Base-by-base conservation (phyloP, 2,329 filamentous ascomycete genomes). In the Graphilbum ipis-grandicollis region DNA sequence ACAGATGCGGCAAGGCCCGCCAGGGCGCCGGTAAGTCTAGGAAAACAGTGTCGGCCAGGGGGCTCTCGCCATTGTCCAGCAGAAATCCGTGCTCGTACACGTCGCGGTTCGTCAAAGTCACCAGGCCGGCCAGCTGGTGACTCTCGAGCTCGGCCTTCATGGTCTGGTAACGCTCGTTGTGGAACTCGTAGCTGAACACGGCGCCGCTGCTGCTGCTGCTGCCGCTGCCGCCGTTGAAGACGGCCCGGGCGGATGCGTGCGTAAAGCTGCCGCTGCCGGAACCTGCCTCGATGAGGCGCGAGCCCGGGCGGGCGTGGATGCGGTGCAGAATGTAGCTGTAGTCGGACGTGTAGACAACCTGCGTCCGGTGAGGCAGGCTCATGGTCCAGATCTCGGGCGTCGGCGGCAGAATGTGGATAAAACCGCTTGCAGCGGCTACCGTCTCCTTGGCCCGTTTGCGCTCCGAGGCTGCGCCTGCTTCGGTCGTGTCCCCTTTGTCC, bases 291-390 rank as follows among this genome's bases (percentile, higher is more conserved):
- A 90, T 85, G 26, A 90, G 60, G 17, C 66, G 68, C 33, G 72
- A 68, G 5, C 83, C 82, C 0, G 82, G 82, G 17, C 79, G 62
- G 5, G 78, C 80, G 23, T 79, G 69, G 48, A 90, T 68, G 25
- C 80, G 67, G 48, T 86, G 79, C 10, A 90, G 61, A 34, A 90
- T 73, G 51, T 85, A 90, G 58, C 81, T 86, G 57, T 85, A 86
- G 53, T 90, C 82, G 14, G 81, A 80, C 0, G 79, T 86, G 53
- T 90, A 90, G 37, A 90, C 82, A 28, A 90, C 82, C 51, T 90
- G 82, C 0, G 82, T 90, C 42, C 82, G 66, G 52, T 90, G 82
- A 2, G 82, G 82, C 34, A 90, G 57, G 40, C 78, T 82, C 38
- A 71, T 69, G 0, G 82, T 90, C 82, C 82, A 90, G 18, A 81